Conservation (phyloP, 1,284 basidiomycete species). For the Xerocomus minutiporus region DNA sequence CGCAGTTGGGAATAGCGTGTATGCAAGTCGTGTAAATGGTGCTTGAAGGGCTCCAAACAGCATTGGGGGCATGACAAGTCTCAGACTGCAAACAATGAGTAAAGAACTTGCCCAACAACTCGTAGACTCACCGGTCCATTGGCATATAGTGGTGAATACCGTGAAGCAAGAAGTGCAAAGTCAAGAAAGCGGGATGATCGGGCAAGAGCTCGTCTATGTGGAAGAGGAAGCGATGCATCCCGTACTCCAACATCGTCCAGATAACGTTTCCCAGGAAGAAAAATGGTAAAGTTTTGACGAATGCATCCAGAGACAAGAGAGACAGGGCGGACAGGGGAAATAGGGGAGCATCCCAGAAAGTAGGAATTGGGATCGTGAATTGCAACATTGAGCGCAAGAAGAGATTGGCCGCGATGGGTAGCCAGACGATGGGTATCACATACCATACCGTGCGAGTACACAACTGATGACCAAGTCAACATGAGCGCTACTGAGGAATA, state of each 20-base stretch:
- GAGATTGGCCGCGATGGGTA: conserved; percentile 82
- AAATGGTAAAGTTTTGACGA: conserved; percentile 53
- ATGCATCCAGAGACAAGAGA: conserved; percentile 44
- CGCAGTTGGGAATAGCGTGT: conserved; percentile 77
- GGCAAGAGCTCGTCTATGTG: conserved; percentile 92
- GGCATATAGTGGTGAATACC: conserved; percentile 98
- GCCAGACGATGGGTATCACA: conserved; percentile 90
- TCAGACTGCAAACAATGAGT: conserved; percentile 47
- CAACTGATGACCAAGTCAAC: conserved; percentile 41
- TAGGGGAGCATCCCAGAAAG: conserved; percentile 50
- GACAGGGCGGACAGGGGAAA: conserved; percentile 49
- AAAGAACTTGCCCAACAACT: neutral
- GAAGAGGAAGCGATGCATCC: conserved; percentile 96
- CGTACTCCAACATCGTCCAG: conserved; percentile 96
- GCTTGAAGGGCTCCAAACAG: conserved; percentile 77
- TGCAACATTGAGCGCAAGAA: conserved; percentile 79
- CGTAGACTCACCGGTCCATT: conserved; percentile 71
- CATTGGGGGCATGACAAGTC: conserved; percentile 95
- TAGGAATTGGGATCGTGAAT: conserved; percentile 65
- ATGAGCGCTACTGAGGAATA: neutral
- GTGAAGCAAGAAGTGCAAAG: conserved; percentile 90
- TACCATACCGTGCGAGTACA: conserved; percentile 93
- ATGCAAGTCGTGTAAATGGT: conserved; percentile 88
- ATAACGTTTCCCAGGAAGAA: conserved; percentile 82
- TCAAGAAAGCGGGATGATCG: conserved; percentile 76